Conservation (phyloP, 2,329 filamentous ascomycete species). For the Penicillium paneum region DNA sequence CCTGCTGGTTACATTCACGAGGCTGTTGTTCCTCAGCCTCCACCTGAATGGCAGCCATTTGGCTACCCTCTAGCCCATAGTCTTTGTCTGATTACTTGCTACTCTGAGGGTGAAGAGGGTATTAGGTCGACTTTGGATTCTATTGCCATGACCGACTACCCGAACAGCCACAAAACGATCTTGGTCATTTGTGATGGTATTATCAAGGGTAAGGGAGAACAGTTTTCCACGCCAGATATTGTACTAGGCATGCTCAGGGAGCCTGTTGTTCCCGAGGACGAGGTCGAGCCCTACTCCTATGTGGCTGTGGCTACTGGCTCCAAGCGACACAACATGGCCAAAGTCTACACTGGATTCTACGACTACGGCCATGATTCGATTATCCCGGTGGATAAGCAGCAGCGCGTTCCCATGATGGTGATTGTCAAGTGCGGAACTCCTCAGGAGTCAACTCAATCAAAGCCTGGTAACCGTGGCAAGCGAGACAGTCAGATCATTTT, state of each 20-base stretch:
- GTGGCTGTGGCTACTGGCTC: constrained; percentile 93
- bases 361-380: constrained; percentile 81
- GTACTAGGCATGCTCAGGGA: constrained; percentile 93
- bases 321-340: constrained; percentile 99
- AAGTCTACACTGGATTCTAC: constrained; percentile 97
- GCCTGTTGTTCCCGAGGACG: constrained; percentile 70
- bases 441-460: constrained; percentile 73
- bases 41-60: constrained; percentile 95
- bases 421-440: constrained; percentile 95
- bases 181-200: constrained; percentile 95
- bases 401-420: constrained; percentile 96
- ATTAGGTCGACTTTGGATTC: constrained; percentile 93
- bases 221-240: constrained; percentile 82
- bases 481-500: constrained; percentile 98
- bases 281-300: constrained; percentile 89
- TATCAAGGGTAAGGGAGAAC: constrained; percentile 93
- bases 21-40: constrained; percentile 90
- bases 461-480: constrained; percentile 96
- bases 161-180: constrained; percentile 97
- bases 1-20: constrained; percentile 96
- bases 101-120: constrained; percentile 92
- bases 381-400: constrained; percentile 82
- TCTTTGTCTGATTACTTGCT: constrained; percentile 92
- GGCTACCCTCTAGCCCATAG: constrained; percentile 91
- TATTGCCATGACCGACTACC: constrained; percentile 95